A percentile compares a stretch with the other conserved stretches of the same genome.
These are phyloP conservation scores for Orbilia oligospora DNA, from an alignment of 2,329 filamentous ascomycete genomes.

Conservation along the genomic window DNA sequence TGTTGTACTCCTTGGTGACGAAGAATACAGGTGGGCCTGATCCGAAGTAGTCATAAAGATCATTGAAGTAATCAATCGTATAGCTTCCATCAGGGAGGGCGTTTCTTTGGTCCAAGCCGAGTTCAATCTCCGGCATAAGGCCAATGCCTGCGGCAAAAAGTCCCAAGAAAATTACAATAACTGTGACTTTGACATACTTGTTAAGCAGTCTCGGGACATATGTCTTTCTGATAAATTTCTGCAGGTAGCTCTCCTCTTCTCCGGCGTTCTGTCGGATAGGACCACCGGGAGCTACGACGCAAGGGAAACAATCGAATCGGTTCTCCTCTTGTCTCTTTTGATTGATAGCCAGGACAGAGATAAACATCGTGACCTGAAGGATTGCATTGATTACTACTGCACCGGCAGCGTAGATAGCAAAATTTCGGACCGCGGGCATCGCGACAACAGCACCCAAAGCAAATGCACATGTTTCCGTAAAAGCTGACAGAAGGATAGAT, in stretches of 20 bases:
- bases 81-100: slow-evolving; percentile 95
- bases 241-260: slow-evolving; percentile 85
- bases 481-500: slow-evolving; percentile 93
- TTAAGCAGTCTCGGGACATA: slow-evolving; percentile 88
- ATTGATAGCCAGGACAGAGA: slow-evolving; percentile 90
- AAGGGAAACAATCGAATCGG: slow-evolving; percentile 92
- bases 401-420: slow-evolving; percentile 94
- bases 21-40: slow-evolving; percentile 96
- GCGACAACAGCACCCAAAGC: slow-evolving; percentile 92
- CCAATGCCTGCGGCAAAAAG: slow-evolving; percentile 88
- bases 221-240: slow-evolving; percentile 88
- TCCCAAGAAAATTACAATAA: slow-evolving; percentile 87
- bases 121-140: slow-evolving; percentile 83
- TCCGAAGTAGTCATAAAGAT: slow-evolving; percentile 92
- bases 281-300: slow-evolving; percentile 78
- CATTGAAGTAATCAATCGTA: slow-evolving; percentile 95
- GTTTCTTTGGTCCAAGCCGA: slow-evolving; percentile 89
- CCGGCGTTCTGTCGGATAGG: slow-evolving; percentile 76
- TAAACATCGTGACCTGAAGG: slow-evolving; percentile 97
- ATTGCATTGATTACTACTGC: slow-evolving; percentile 97
- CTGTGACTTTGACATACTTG: slow-evolving; percentile 81
- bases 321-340: slow-evolving; percentile 90
- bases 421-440: slow-evolving; percentile 98
- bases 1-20: slow-evolving; percentile 84
- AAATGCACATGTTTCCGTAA: slow-evolving; percentile 94